Evolutionary conservation across 176 grass and related monocot genomes (phyloP), one percentile per base, ranked within the genome.

Genomic region (Guadua angustifolia): DNA sequence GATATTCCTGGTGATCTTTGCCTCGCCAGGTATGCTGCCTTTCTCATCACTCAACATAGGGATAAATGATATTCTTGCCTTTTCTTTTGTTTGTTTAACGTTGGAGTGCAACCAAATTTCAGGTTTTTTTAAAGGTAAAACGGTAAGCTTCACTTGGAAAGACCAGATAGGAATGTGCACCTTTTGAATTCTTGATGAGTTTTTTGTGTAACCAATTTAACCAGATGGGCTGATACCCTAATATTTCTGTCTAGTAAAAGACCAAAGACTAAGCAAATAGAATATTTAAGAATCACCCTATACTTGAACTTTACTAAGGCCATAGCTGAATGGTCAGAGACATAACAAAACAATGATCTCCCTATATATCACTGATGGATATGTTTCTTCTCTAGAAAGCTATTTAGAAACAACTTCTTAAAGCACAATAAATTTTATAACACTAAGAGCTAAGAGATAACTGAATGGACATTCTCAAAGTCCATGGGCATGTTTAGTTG

Each of bases 1-100:
- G 93, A 95, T 80, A 83, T 95, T 8, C 82, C 91, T 68, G 79
- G 77, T 13, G 96, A 98, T 80, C 96, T 95, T 64, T 65, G 9
- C 51, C 80, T 95, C 18, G 93, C 93, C 73, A 98, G 89, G 95
- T 98, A 12, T 50, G 72, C 69, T 71, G 18, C 67, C 43, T 85
- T 87, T 25, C 60, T 69, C 46, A 72, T 36, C 9, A 19, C 3
- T 22, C 75, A 45, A 58, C 6, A 82, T 71, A 66, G 56, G 21
- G 19, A 52, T 79, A 33, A 17, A 67, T 35, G 56, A 15, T 75
- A 51, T 76, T 14, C 19, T 21, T 6, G 6, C 15, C 3, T 72
- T n/a, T 36, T 9, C 33, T 71, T 60, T 60, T 42, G 9, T 78
- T 63, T 73, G 5, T 33, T 74, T 82, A 58, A 9, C n/a, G 6